Conservation (phyloP, 176 grass and related monocot genomes). For the Eragrostis curvula region DNA sequence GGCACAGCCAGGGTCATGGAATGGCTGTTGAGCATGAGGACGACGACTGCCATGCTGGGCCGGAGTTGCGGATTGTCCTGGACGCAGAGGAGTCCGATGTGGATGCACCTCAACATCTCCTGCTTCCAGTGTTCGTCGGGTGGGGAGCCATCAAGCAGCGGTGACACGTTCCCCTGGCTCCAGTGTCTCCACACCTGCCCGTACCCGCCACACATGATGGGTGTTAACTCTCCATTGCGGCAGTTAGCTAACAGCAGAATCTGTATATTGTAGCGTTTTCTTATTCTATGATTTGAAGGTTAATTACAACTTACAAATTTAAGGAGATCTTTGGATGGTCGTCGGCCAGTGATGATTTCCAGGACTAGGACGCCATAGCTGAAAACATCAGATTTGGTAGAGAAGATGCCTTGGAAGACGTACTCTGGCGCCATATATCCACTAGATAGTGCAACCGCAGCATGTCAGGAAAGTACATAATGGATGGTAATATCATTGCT, state of each 20-base stretch:
- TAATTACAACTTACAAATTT: slow-evolving; percentile 31
- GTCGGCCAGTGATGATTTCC: slow-evolving; percentile 42
- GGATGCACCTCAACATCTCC: slow-evolving; percentile 47
- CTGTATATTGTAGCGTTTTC: too few relatives aligned
- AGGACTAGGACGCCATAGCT: slow-evolving; percentile 59
- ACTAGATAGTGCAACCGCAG: slow-evolving; percentile 17
- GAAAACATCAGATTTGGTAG: slow-evolving; percentile 61
- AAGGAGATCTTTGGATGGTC: slow-evolving; percentile 11
- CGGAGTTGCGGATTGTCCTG: slow-evolving; percentile 26
- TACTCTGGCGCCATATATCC: slow-evolving; percentile 80
- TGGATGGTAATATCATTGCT: too few relatives aligned
- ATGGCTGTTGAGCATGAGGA: slow-evolving; percentile 54
- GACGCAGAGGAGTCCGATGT: slow-evolving; percentile 53
- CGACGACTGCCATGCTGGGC: slow-evolving; percentile 46
- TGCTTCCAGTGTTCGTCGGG: not conserved
- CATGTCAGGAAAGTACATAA: not conserved
- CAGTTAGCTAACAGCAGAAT: too few relatives aligned
- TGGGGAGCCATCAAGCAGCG: slow-evolving; percentile 21
- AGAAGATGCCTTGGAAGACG: slow-evolving; percentile 50
- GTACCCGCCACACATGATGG: too few relatives aligned
- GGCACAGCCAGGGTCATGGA: slow-evolving; percentile 44
- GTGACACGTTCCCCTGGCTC: slow-evolving; percentile 6
- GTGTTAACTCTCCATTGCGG: too few relatives aligned
- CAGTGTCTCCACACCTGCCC: slow-evolving; percentile 45
- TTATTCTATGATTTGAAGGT: too few relatives aligned